Conservation (phyloP, 768 basidiomycete species). For the Trametes maxima region DNA sequence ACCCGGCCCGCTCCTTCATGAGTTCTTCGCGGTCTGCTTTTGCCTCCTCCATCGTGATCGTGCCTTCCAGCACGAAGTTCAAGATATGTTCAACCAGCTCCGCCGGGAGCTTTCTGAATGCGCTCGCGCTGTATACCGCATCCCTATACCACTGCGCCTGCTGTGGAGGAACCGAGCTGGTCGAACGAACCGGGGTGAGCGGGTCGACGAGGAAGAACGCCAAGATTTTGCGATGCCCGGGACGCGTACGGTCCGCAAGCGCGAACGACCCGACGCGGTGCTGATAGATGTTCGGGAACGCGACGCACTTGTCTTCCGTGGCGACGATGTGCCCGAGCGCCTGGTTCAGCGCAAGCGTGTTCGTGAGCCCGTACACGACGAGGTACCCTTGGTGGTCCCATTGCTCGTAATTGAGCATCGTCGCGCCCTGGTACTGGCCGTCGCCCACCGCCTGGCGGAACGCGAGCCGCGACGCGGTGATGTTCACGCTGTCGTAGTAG, state of each 20-base stretch:
- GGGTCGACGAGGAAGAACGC: constrained; percentile 44
- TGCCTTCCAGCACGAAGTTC: constrained; percentile 8
- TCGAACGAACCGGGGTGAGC: constrained; percentile 31
- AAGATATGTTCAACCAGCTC: constrained; percentile 25
- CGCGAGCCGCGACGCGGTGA: constrained; percentile 33
- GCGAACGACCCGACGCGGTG: constrained; percentile 40
- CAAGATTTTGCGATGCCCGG: constrained; percentile 43
- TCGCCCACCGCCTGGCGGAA: constrained; percentile 35
- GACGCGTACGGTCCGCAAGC: constrained; percentile 35
- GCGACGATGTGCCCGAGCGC: constrained; percentile 35
- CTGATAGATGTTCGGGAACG: constrained; percentile 43
- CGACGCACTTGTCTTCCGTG: constrained; percentile 32
- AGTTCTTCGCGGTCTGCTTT: constrained; percentile 19
- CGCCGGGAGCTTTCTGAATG: constrained; percentile 20
- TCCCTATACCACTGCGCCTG: constrained; percentile 31
- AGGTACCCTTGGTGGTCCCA: constrained; percentile 3
- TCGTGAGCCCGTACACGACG: neutral
- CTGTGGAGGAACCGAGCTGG: constrained; percentile 37
- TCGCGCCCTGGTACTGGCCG: neutral
- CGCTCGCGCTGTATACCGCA: neutral
- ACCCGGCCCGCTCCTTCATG: constrained; percentile 26
- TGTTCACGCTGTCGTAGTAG: constrained; percentile 37
- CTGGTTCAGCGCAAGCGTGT: constrained; percentile 19
- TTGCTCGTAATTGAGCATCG: constrained; percentile 1
- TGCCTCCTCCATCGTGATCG: constrained; percentile 20